phyloP scores from a whole-genome alignment of 306 rosid species.

The Spatholobus suberectus region DNA sequence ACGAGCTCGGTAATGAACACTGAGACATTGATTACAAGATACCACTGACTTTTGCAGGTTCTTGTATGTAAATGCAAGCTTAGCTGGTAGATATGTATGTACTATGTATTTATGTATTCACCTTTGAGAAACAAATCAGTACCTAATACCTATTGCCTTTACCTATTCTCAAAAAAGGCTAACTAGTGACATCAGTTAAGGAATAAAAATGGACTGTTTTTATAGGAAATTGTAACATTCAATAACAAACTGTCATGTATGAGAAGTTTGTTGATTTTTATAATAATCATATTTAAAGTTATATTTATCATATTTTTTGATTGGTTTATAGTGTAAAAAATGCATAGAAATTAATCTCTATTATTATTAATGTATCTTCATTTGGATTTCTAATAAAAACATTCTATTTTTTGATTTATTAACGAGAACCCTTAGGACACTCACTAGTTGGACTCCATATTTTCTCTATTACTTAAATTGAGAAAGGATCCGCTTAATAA shows the following conservation, averaged over 20 bases:
- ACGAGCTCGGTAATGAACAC: background rate
- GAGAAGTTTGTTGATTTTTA: no score
- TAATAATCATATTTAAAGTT: no score
- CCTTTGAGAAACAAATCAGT: constrained; percentile 8
- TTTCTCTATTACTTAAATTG: background rate
- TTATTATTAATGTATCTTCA: background rate
- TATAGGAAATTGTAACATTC: no score
- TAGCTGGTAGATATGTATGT: constrained; percentile 7
- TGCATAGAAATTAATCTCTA: no score
- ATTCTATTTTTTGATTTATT: background rate
- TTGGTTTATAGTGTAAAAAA: no score
- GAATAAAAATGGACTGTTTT: background rate
- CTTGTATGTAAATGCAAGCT: background rate
- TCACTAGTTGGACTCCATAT: background rate
- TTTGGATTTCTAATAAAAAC: background rate
- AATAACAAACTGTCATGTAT: no score
- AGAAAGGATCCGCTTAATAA: background rate
- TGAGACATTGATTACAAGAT: background rate
- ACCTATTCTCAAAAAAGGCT: background rate
- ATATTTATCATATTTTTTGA: no score
- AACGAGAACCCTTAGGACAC: background rate
- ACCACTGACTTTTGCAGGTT: background rate
- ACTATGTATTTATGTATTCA: background rate
- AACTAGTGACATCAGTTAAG: background rate
- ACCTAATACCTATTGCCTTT: background rate